Evolutionary conservation across 2,329 filamentous ascomycete genomes (phyloP).

Genomic region (Botryotinia calthae): DNA sequence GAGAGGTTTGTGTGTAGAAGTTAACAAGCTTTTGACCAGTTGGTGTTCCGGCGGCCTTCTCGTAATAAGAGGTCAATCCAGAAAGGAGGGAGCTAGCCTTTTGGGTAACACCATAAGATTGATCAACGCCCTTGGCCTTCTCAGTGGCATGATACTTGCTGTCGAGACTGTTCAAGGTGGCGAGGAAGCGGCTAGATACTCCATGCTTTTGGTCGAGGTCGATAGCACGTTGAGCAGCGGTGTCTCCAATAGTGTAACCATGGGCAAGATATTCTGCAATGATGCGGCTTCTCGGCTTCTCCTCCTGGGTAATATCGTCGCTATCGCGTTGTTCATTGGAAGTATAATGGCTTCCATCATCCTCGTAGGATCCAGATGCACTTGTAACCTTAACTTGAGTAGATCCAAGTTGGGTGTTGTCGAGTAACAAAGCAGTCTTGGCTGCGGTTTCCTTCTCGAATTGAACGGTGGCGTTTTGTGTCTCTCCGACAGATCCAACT

Average conservation of each 20-base stretch:
- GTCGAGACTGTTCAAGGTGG: slow-evolving; percentile 74
- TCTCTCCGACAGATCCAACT: slow-evolving; percentile 63
- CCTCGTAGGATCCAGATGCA: slow-evolving; percentile 59
- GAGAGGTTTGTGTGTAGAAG: slow-evolving; percentile 82
- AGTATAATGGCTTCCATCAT: slow-evolving; percentile 55
- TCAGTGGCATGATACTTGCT: slow-evolving; percentile 83
- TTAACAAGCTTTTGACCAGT: slow-evolving; percentile 83
- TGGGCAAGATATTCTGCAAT: slow-evolving; percentile 95
- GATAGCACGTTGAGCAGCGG: slow-evolving; percentile 77
- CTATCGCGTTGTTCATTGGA: slow-evolving; percentile 55
- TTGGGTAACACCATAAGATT: slow-evolving; percentile 76
- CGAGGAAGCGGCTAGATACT: slow-evolving; percentile 76
- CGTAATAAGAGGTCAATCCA: slow-evolving; percentile 84
- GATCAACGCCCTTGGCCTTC: slow-evolving; percentile 78
- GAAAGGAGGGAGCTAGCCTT: slow-evolving; percentile 64
- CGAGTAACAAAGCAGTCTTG: slow-evolving; percentile 93
- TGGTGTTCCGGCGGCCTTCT: slow-evolving; percentile 83
- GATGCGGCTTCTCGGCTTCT: slow-evolving; percentile 93
- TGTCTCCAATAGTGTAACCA: slow-evolving; percentile 73
- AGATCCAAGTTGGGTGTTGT: slow-evolving; percentile 90
- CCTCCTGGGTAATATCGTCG: slow-evolving; percentile 83
- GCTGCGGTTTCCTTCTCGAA: slow-evolving; percentile 97
- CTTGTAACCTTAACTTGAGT: slow-evolving; percentile 77
- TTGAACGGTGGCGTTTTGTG: slow-evolving; percentile 84
- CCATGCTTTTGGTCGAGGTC: slow-evolving; percentile 88